Base-by-base conservation (phyloP, 225 moss, liverwort and hornwort genomes). In the Bryoerythrophyllum caledonicum region DNA sequence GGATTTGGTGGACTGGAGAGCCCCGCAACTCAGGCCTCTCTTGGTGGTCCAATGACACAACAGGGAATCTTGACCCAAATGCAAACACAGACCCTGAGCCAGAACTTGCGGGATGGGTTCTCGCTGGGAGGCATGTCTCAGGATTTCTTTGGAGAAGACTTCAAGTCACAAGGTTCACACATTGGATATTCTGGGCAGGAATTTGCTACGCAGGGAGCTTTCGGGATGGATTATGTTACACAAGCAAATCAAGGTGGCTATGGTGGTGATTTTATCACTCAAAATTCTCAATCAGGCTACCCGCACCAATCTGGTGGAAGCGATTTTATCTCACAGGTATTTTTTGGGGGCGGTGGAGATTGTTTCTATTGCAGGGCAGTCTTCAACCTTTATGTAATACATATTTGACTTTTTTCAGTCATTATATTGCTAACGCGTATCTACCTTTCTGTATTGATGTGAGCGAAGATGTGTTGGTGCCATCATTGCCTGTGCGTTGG, bases 121-220 rank as follows among this genome's bases (percentile, higher is more conserved):
- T 87, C 95, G 4, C 85, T 95, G 15, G 93, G 91, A 64, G 90
- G 92, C 82, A 95, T 99, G 99, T 99, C 99, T 69, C 99, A 99
- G 93, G 99, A 99, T 70, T 95, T 92, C 69, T 84, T 99, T 23
- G 93, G 95, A 41, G 99, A 99, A 66, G 99, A 99, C 69, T 99
- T 99, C 81, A 95, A 95, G 74, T 99, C 99, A 2, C 99, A 99
- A 77, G 99, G 99, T 23, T 99, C 99, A 10, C 95, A 99, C 88
- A 91, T 93, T 65, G 93, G 89, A 35, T 99, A 95, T 58, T 76
- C 77, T 71, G 95, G 95, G 44, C 85, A 82, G 11, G 99, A 99
- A 52, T 99, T 93, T 75, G 89, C 95, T 20, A 99, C 95, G 14
- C 99, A 92, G 57, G 89, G 91, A 73, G 91, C 76, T 35, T 99